Evolutionary conservation across 805 yeast genomes (phyloP), one percentile per base, ranked within the genome.

Genomic region (Wickerhamiella shivajii): DNA sequence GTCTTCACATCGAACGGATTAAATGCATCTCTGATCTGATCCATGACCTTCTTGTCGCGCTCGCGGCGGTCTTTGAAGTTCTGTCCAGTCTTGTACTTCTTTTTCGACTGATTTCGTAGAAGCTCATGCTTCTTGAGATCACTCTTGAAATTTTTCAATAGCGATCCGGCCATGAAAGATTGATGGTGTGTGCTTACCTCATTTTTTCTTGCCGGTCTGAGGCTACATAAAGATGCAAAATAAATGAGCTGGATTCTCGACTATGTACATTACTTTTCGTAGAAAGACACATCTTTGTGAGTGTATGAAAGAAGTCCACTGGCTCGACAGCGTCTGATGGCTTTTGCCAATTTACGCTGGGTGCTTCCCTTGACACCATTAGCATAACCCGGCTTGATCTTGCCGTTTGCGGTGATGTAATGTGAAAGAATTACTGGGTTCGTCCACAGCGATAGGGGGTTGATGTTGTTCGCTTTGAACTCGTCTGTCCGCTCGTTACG

Each of bases 1-100:
- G 70, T 63, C 45, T 81, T 78, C 27, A 71, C 64, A 47, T 85
- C 97, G 56, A 90, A 90, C 12, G 92, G 90, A 55, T 81, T 87
- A 63, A 85, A 84, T 46, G 85, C 77, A 33, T 70, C 73, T 48
- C 97, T 67, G 40, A 87, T 79, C 33, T 65, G 64, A 6, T 57
- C 52, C 11, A 81, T 60, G 8, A 68, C 62, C 27, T 63, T 55
- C 29, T 67, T 69, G 26, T 46, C 50, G 2, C 39, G 37, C 32
- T 41, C 42, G 3, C 38, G 34, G 40, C 67, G 71, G 47, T 78
- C 87, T 44, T 77, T 77, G 18, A 18, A 16, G 8, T 27, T 36
- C 18, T 40, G 35, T 3, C 37, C 41, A 2, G 33, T 20, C 24
- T 34, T 39, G 3, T 35, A 30, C 31, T 42, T 42, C 5, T 24